Conservation (phyloP, 768 basidiomycete species). For the Mrakia blollopis region DNA sequence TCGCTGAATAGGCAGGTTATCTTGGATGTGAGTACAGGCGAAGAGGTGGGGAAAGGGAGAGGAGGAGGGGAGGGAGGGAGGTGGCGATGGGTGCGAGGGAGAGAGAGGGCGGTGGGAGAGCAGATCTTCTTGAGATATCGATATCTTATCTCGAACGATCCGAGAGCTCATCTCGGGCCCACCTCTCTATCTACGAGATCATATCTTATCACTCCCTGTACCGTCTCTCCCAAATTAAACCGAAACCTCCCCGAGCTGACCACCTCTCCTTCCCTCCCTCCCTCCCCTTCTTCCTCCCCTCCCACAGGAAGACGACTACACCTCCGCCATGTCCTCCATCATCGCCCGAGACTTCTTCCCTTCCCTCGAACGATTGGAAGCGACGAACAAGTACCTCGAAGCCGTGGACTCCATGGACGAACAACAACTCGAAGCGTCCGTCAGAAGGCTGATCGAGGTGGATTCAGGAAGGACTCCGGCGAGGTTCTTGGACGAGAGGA, state of each 20-base stretch:
- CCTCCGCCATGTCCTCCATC: conserved; percentile 78
- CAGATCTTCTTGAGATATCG: background rate
- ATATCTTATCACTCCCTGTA: background rate
- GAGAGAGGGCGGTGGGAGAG: background rate
- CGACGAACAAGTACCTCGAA: conserved; percentile 29
- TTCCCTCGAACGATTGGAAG: conserved; percentile 25
- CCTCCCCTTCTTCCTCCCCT: background rate
- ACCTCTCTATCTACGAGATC: too few relatives aligned
- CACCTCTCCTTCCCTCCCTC: background rate
- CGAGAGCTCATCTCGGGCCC: background rate
- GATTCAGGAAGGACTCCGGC: conserved; percentile 24
- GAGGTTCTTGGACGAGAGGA: background rate
- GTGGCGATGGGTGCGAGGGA: background rate
- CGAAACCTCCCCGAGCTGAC: background rate
- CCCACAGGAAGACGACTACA: conserved; percentile 80
- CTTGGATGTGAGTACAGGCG: conserved; percentile 13
- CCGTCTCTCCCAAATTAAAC: background rate
- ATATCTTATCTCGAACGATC: background rate
- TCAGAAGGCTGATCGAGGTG: conserved; percentile 27
- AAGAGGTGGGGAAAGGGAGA: background rate
- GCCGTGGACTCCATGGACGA: conserved; percentile 33
- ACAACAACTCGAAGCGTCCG: conserved; percentile 14
- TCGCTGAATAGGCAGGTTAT: conserved; percentile 21
- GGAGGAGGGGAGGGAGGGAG: background rate
- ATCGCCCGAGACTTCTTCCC: conserved; percentile 99